phyloP scores from a whole-genome alignment of 2,329 filamentous ascomycete species.

The Drechslerella coelobrocha region DNA sequence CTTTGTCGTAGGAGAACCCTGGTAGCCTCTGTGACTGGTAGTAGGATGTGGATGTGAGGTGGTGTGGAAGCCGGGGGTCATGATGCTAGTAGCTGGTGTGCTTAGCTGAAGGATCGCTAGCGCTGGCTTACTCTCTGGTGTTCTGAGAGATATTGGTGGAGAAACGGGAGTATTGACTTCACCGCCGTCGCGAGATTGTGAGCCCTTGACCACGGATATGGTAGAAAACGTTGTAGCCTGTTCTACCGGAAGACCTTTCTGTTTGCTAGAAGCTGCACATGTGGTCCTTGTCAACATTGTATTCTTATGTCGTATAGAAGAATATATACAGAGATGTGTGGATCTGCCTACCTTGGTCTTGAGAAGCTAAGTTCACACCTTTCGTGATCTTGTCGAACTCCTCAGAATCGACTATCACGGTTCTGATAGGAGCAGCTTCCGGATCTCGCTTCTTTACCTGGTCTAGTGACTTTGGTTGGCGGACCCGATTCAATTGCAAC shows the following conservation, averaged over 20 bases:
- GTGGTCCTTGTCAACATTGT: not conserved
- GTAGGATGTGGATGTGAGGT: constrained; percentile 8
- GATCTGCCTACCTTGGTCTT: constrained; percentile 9
- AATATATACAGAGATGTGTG: not conserved
- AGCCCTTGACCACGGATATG: constrained; percentile 12
- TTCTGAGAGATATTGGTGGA: not conserved
- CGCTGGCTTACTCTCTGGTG: constrained; percentile 31
- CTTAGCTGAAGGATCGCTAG: constrained; percentile 4
- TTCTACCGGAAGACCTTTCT: not conserved
- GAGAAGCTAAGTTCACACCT: not conserved
- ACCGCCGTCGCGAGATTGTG: not conserved
- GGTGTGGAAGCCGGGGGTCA: constrained; percentile 4
- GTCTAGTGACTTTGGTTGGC: not conserved
- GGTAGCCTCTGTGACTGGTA: not conserved
- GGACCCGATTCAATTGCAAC: not conserved
- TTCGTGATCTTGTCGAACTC: constrained; percentile 38
- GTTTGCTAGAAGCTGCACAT: not conserved
- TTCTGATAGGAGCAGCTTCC: constrained; percentile 18
- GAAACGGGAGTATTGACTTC: not conserved
- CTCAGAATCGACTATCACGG: constrained; percentile 29
- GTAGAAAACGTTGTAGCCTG: constrained; percentile 31
- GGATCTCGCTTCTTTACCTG: constrained; percentile 13
- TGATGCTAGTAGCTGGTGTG: not conserved
- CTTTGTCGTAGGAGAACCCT: constrained; percentile 18
- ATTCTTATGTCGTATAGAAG: not conserved